phyloP scores from a whole-genome alignment of 2,329 filamentous ascomycete species.

The Lojkania enalia region DNA sequence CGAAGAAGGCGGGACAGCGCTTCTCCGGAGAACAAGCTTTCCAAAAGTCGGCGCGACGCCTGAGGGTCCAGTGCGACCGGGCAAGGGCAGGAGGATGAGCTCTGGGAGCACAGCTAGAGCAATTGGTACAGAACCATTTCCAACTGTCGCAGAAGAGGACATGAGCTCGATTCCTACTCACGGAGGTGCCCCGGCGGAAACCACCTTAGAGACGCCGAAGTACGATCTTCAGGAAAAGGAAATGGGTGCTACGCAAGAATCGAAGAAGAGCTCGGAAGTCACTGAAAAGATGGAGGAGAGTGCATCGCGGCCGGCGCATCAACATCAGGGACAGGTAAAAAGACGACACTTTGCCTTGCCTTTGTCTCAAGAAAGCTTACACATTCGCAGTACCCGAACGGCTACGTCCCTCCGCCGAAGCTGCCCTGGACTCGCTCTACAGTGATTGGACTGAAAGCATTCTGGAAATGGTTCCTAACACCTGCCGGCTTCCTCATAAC shows the following conservation, averaged over 20 bases:
- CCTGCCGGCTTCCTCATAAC: constrained; percentile 76
- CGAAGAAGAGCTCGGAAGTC: constrained; percentile 23
- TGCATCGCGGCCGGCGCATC: neutral
- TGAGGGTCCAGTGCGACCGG: constrained; percentile 9
- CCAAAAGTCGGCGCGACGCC: constrained; percentile 5
- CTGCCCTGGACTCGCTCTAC: constrained; percentile 62
- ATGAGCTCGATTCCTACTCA: constrained; percentile 10
- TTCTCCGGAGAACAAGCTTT: constrained; percentile 11
- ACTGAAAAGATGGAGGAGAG: neutral
- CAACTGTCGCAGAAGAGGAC: constrained; percentile 35
- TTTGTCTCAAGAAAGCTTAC: constrained; percentile 15
- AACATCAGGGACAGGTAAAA: constrained; percentile 7
- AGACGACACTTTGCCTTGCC: neutral
- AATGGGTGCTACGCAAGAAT: constrained; percentile 5
- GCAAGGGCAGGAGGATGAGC: constrained; percentile 10
- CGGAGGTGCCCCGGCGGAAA: neutral
- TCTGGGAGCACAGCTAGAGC: constrained; percentile 18
- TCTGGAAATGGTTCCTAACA: constrained; percentile 74
- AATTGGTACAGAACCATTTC: constrained; percentile 30
- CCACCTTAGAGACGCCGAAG: constrained; percentile 10
- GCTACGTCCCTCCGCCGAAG: constrained; percentile 50
- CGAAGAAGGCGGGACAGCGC: constrained; percentile 17
- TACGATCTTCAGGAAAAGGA: constrained; percentile 17
- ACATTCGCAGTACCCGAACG: constrained; percentile 39
- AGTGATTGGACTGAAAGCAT: constrained; percentile 60